These are phyloP conservation scores for Actinomortierella wolfii DNA, from an alignment of 371 early-diverging fungal genomes.

Conservation along the genomic window DNA sequence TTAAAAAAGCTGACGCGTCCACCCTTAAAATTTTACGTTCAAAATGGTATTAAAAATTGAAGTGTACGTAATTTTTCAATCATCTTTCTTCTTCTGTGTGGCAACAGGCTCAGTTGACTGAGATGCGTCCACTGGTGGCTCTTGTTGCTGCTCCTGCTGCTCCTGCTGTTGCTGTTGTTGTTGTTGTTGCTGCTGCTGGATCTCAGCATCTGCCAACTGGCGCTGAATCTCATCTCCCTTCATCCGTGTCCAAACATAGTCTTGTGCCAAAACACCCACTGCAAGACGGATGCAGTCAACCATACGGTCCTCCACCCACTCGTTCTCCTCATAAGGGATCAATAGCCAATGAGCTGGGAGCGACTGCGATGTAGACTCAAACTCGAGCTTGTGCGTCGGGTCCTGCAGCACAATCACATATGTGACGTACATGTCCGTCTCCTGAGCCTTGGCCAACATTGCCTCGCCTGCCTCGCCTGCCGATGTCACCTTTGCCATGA, in stretches of 20 bases:
- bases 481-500: slow-evolving; percentile 8
- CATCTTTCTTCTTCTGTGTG: too few relatives aligned
- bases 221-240: slow-evolving; percentile 47
- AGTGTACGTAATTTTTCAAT: too few relatives aligned
- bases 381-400: slow-evolving; percentile 64
- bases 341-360: slow-evolving; percentile 64
- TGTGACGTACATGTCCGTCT: slow-evolving; percentile 49
- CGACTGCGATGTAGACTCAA: slow-evolving; percentile 64
- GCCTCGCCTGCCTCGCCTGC: slow-evolving; percentile 14
- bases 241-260: slow-evolving; percentile 76
- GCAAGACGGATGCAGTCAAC: slow-evolving; percentile 60
- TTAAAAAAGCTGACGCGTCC: too few relatives aligned
- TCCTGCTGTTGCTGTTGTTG: slow-evolving; percentile 20
- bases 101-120: too few relatives aligned
- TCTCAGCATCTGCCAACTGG: slow-evolving; percentile 36
- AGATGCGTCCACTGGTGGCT: not conserved
- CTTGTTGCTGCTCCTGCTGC: slow-evolving; percentile 19
- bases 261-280: slow-evolving; percentile 65
- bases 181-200: slow-evolving; percentile 6
- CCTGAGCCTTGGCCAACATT: slow-evolving; percentile 9
- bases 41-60: too few relatives aligned
- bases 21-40: too few relatives aligned
- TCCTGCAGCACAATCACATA: slow-evolving; percentile 61
- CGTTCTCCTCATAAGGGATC: slow-evolving; percentile 69
- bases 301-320: slow-evolving; percentile 73